Evolutionary conservation across 257 asterid species (phyloP).

Genomic region (Nicotiana attenuata): DNA sequence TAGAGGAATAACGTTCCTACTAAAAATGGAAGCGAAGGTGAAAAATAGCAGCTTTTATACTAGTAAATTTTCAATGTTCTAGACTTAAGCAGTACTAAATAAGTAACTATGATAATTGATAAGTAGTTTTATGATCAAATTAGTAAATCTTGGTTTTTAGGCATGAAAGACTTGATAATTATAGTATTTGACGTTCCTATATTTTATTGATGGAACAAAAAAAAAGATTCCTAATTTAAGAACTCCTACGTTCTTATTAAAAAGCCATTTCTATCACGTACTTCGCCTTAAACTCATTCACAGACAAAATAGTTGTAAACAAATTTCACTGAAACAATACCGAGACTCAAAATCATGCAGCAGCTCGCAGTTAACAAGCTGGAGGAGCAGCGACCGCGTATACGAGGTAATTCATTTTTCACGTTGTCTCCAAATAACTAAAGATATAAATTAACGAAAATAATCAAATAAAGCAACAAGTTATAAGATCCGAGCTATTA

Average conservation of each 20-base stretch:
- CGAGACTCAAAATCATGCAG: neutral
- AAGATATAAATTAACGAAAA: neutral
- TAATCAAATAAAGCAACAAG: neutral
- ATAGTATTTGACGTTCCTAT: neutral
- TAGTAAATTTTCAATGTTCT: neutral
- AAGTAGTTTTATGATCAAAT: neutral
- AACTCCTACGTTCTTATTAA: neutral
- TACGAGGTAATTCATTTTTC: too few relatives aligned
- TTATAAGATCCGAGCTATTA: slow-evolving; percentile 7
- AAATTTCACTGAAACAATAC: neutral
- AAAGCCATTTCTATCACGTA: neutral
- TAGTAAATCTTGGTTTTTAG: neutral
- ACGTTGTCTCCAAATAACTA: too few relatives aligned
- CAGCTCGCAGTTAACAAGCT: neutral
- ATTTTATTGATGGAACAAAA: too few relatives aligned
- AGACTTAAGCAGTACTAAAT: neutral
- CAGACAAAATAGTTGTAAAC: neutral
- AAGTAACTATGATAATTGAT: neutral
- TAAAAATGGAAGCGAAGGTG: neutral
- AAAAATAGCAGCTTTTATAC: neutral
- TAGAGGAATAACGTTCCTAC: neutral
- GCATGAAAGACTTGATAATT: neutral
- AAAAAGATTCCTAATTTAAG: neutral
- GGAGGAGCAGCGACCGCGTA: too few relatives aligned
- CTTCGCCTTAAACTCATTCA: neutral